These are phyloP conservation scores for Cyclostephanos invisitatus DNA, from an alignment of 108 stramenopile genomes.

Conservation along the genomic window DNA sequence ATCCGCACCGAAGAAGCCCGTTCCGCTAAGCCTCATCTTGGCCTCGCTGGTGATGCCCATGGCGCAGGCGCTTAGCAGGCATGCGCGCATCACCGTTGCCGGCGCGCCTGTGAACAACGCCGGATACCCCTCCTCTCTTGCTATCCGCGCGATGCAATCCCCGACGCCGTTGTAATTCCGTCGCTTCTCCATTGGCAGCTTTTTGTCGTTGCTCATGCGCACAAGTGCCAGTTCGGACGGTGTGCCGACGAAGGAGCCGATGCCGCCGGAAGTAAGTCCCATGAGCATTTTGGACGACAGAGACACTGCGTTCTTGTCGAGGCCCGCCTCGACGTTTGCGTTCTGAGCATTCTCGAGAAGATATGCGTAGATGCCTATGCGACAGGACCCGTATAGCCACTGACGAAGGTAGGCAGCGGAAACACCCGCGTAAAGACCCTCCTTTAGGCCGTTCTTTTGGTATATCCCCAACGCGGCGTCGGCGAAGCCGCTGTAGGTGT, in stretches of 20 bases:
- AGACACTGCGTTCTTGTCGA: slow-evolving; percentile 64
- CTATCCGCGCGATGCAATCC: slow-evolving; percentile 61
- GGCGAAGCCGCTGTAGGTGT: slow-evolving; percentile 31
- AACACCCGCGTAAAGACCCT: slow-evolving; percentile 71
- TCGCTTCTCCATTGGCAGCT: slow-evolving; percentile 58
- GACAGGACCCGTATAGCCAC: slow-evolving; percentile 76
- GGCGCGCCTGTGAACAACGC: slow-evolving; percentile 65
- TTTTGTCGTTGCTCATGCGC: slow-evolving; percentile 73
- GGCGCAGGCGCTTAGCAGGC: slow-evolving; percentile 60
- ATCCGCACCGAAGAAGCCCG: slow-evolving; percentile 57
- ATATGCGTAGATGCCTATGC: slow-evolving; percentile 74
- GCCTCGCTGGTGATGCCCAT: slow-evolving; percentile 68
- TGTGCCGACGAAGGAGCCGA: slow-evolving; percentile 74
- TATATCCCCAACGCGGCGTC: slow-evolving; percentile 53
- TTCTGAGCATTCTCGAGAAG: slow-evolving; percentile 64
- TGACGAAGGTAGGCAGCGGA: slow-evolving; percentile 71
- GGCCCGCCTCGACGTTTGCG: slow-evolving; percentile 50
- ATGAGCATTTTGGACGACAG: slow-evolving; percentile 62
- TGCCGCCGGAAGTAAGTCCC: slow-evolving; percentile 68
- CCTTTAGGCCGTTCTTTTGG: slow-evolving; percentile 45
- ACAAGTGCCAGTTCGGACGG: slow-evolving; percentile 73
- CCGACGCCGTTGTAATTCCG: slow-evolving; percentile 68
- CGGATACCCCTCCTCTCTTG: slow-evolving; percentile 61
- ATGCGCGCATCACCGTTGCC: slow-evolving; percentile 68
- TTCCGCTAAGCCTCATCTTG: slow-evolving; percentile 52